Percentiles rank a stretch among this genome's conserved stretches.
Evolutionary conservation across 495 filamentous ascomycete species (phyloP).

Genomic region (Lentithecium fluviatile): DNA sequence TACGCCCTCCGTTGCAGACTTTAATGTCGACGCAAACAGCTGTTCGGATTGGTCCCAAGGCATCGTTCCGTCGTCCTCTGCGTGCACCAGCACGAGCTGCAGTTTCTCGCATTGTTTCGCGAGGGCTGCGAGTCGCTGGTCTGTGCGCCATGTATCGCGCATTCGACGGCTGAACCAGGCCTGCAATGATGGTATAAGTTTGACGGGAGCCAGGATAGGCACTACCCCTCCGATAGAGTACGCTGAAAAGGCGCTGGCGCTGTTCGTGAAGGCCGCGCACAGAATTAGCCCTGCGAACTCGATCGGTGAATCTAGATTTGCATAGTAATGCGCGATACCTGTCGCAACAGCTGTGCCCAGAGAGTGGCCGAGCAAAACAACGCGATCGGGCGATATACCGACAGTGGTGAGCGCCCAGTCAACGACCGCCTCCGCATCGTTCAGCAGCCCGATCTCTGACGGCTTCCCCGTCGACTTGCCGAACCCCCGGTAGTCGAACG

Average conservation of each 20-base stretch:
- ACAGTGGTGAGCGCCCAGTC: constrained; percentile 52
- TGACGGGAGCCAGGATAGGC: constrained; percentile 28
- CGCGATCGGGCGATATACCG: constrained; percentile 33
- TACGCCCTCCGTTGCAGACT: constrained; percentile 5
- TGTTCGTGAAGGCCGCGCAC: constrained; percentile 31
- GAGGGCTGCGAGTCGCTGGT: constrained; percentile 13
- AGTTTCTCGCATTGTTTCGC: constrained; percentile 10
- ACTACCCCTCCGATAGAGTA: constrained; percentile 28
- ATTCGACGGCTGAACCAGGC: constrained; percentile 30
- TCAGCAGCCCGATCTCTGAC: constrained; percentile 35
- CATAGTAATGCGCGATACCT: constrained; percentile 31
- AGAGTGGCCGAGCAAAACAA: constrained; percentile 39
- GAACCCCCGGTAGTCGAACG: constrained; percentile 47
- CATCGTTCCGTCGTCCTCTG: constrained; percentile 29
- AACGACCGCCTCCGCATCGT: constrained; percentile 58
- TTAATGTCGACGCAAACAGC: constrained; percentile 21
- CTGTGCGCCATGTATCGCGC: constrained; percentile 30
- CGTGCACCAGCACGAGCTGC: constrained; percentile 28
- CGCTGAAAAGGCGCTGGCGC: constrained; percentile 20
- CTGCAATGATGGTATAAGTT: constrained; percentile 23
- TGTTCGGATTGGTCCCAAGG: constrained; percentile 30
- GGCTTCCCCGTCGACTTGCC: constrained; percentile 37
- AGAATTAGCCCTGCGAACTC: constrained; percentile 39
- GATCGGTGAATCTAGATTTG: constrained; percentile 9
- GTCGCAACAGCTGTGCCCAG: constrained; percentile 39